Evolutionary conservation across 1,284 basidiomycete genomes (phyloP), one percentile per base, ranked within the genome.

Genomic region (Apiotrichum sp.): DNA sequence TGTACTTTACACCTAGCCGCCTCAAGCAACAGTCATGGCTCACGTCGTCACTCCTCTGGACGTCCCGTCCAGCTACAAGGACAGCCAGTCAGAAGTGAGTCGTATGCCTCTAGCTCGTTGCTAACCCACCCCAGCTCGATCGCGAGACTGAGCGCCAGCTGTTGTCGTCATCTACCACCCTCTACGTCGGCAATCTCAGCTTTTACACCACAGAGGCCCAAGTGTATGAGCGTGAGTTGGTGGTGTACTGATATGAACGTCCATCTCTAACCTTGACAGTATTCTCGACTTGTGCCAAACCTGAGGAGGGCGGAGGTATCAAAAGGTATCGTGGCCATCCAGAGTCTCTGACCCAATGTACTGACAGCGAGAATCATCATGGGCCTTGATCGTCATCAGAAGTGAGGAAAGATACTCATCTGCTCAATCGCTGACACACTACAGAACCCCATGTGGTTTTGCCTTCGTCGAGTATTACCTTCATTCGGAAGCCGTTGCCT

Each of bases 391-490:
- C 82, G 96, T 56, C 92, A 98, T 73, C 89, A 88, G 48, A 87
- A 93, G 89, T 88, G 36, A 38, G 36, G 36, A 38, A 49, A 53
- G 68, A 32, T 4, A 58, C 11, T n/a, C n/a, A 9, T 11, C 46
- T 0, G 56, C 4, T 14, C 4, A 31, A 14, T 36, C 4, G 6
- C 41, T 5, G 31, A 33, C 36, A 31, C 3, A 63, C 46, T 16
- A 4, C 69, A 95, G 91, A 68, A 98, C 96, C 48, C 96, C 96
- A 0, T 99, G 96, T 72, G 96, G 96, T 1, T 99, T 99, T 76
- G 97, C 95, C 67, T 99, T 99, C 70, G 96, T 99, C 57, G 96
- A 99, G 73, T 99, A 92, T 76, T 98, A 98, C 76, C 91, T 90
- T 8, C 93, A 98, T 70, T 82, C 86, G 6, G 95, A 98, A 75